Conservation (phyloP, 495 filamentous ascomycete genomes). For the Penicillium manginii region DNA sequence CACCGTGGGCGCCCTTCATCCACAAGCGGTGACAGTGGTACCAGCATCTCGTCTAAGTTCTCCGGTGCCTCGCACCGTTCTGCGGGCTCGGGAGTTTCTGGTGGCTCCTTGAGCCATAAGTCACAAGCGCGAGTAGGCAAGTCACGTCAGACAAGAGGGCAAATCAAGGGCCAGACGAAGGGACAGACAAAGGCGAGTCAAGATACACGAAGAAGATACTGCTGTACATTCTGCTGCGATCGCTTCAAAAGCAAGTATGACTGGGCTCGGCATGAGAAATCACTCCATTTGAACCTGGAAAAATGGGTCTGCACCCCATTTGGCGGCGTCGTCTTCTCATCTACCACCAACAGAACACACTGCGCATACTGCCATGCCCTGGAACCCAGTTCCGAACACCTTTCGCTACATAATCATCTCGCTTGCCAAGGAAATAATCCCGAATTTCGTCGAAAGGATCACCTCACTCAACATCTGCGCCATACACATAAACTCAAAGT, state of each 20-base stretch:
- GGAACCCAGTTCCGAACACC: conserved; percentile 23
- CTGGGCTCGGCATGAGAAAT: conserved; percentile 82
- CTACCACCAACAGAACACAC: conserved; percentile 53
- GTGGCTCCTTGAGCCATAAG: background rate
- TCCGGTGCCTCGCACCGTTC: conserved; percentile 19
- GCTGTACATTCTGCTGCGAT: conserved; percentile 81
- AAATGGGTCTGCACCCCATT: conserved; percentile 74
- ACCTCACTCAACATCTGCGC: conserved; percentile 74
- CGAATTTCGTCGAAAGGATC: conserved; percentile 80
- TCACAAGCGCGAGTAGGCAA: conserved; percentile 1
- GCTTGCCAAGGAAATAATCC: conserved; percentile 63
- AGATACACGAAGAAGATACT: conserved; percentile 20
- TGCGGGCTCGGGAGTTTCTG: background rate
- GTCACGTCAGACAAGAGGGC: conserved; percentile 39
- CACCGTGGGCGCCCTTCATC: conserved; percentile 59
- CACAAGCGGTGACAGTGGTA: conserved; percentile 13
- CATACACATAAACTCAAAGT: conserved; percentile 69
- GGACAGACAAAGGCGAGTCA: conserved; percentile 53
- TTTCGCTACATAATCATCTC: conserved; percentile 56
- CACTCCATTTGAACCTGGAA: conserved; percentile 75
- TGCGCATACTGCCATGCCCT: conserved; percentile 30
- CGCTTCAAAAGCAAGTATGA: conserved; percentile 80
- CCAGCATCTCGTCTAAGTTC: conserved; percentile 24
- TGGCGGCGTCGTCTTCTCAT: conserved; percentile 43
- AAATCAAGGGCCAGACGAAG: no score